phyloP scores from a whole-genome alignment of 2,329 filamentous ascomycete genomes.

The Ophiostoma triangulosporum region DNA sequence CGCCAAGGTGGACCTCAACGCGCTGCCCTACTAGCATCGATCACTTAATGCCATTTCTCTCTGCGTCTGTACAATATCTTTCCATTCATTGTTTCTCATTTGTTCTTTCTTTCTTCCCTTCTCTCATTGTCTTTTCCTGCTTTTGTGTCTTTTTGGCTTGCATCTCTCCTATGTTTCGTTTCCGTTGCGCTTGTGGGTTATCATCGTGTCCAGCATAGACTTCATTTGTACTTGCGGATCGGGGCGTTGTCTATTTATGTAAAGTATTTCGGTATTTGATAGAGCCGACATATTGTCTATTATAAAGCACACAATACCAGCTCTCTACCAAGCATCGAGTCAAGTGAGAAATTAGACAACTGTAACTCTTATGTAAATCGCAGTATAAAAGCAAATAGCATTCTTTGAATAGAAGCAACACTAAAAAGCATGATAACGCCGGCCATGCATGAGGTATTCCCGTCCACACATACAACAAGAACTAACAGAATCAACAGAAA shows the following conservation, averaged over 20 bases:
- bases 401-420: no score
- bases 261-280: background rate
- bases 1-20: slow-evolving; percentile 14
- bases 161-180: background rate
- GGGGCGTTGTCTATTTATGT: background rate
- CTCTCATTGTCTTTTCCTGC: background rate
- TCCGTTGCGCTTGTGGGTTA: background rate
- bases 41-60: no score
- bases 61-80: no score
- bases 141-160: background rate
- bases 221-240: background rate
- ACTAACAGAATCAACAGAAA: background rate
- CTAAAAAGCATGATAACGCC: background rate
- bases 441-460: background rate
- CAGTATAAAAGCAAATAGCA: no score
- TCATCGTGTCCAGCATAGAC: background rate
- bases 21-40: slow-evolving; percentile 10
- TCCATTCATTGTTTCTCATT: background rate
- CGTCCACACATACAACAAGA: background rate
- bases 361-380: no score
- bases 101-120: background rate
- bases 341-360: background rate
- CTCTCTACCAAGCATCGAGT: no score
- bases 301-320: background rate
- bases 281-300: background rate